These are phyloP conservation scores for Thalassiosira hispida DNA, from an alignment of 352 stramenopile genomes.

Conservation along the genomic window DNA sequence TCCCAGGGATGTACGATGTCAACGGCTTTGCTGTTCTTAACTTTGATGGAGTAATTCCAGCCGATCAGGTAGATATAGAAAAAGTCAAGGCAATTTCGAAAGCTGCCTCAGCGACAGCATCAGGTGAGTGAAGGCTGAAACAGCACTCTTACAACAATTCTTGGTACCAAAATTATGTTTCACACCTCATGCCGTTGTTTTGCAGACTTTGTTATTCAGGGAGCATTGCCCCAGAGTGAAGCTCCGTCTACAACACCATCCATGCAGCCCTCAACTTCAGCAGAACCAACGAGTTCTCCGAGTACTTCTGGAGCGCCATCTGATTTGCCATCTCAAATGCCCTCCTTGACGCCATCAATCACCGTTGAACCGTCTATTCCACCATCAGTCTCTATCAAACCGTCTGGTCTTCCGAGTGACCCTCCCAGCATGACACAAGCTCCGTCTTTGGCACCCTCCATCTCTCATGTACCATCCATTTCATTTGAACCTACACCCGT, in stretches of 20 bases:
- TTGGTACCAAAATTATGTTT: too few relatives aligned
- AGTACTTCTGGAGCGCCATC: constrained; percentile 37
- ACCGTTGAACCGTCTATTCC: background rate
- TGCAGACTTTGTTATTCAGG: constrained; percentile 39
- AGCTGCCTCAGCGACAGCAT: constrained; percentile 34
- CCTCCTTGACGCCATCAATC: constrained; percentile 12
- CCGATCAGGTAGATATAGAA: background rate
- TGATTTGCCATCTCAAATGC: background rate
- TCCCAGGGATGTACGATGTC: constrained; percentile 42
- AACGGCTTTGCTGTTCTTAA: constrained; percentile 38
- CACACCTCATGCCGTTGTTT: too few relatives aligned
- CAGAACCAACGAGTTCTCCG: constrained; percentile 17
- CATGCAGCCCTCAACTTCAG: constrained; percentile 38
- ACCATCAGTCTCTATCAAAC: background rate
- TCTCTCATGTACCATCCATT: constrained; percentile 28
- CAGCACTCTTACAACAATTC: too few relatives aligned
- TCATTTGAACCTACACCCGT: constrained; percentile 28
- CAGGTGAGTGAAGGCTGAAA: background rate
- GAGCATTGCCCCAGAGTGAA: constrained; percentile 47
- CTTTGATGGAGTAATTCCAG: constrained; percentile 35
- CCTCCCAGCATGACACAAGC: too few relatives aligned
- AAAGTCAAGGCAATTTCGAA: constrained; percentile 22
- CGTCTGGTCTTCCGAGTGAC: too few relatives aligned
- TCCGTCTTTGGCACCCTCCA: constrained; percentile 21
- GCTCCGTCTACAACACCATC: constrained; percentile 46